Conservation (phyloP, 2,329 filamentous ascomycete genomes). For the Apiospora marii region DNA sequence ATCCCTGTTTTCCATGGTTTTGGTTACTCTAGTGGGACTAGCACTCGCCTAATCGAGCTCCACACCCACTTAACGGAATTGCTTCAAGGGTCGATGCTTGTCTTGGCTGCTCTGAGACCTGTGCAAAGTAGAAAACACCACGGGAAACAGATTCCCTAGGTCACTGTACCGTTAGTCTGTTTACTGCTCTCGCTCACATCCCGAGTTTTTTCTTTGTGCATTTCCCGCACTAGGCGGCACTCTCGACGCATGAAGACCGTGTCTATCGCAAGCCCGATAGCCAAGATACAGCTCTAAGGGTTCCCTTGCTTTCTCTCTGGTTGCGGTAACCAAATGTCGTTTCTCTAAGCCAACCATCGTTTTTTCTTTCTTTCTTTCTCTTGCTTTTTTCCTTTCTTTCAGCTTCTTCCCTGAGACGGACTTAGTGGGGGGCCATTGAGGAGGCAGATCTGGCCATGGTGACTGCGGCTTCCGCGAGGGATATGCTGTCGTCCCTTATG, state of each 20-base stretch:
- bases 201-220: background rate
- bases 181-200: background rate
- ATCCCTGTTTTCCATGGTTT: constrained; percentile 20
- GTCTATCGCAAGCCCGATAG: constrained; percentile 5
- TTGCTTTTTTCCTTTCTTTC: background rate
- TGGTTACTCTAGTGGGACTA: constrained; percentile 10
- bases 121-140: constrained; percentile 11
- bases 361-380: background rate
- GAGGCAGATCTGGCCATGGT: constrained; percentile 22
- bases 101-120: constrained; percentile 1
- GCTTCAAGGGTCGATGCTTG: constrained; percentile 13
- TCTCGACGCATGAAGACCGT: background rate
- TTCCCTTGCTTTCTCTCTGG: constrained; percentile 10
- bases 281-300: background rate
- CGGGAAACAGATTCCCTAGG: constrained; percentile 6
- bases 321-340: constrained; percentile 6
- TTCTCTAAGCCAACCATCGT: background rate
- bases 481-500: constrained; percentile 43
- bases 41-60: constrained; percentile 7
- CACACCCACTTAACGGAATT: constrained; percentile 15
- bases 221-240: background rate
- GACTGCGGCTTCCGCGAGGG: constrained; percentile 34
- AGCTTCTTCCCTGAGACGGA: background rate
- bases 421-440: background rate
- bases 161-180: background rate